Evolutionary conservation across 208 protist species (phyloP), one percentile per base, ranked within the genome.

Genomic region (Acanthamoeba triangularis): DNA sequence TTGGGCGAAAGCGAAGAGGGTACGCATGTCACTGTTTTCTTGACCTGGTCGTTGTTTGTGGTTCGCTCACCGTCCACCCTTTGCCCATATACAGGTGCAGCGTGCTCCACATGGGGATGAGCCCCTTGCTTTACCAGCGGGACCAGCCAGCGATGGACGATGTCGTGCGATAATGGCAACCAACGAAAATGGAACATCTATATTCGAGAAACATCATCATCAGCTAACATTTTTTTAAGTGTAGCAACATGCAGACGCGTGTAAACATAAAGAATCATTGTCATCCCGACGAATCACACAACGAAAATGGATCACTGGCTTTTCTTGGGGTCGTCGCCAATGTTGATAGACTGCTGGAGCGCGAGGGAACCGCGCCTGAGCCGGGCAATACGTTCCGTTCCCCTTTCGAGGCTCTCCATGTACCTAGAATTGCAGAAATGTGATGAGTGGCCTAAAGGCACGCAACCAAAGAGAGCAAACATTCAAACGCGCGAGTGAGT

Each of bases 381-480:
- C 18, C 80, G 23, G n/a, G 80, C 80, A 28, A 88, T 88, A 16
- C 80, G 44, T 25, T 88, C 80, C 5, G 80, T 88, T n/a, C 80
- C 80, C n/a, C 52, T 88, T 44, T 88, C 80, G 0, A 88, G 80
- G 80, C 80, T 88, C 52, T 88, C 80, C n/a, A 88, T 88, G 52
- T 88, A 88, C 30, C 78, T 82, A 47, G 25, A 82, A 33, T 28
- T 28, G 6, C 20, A 11, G n/a, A n/a, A n/a, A 47, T 67, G 28
- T 33, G 20, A n/a, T n/a, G n/a, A 30, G 16, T 14, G 41, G n/a
- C n/a, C n/a, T n/a, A n/a, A n/a, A n/a, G n/a, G n/a, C n/a, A n/a
- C n/a, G n/a, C n/a, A n/a, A 23, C 33, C 30, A n/a, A 5, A 30
- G 5, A 37, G 65, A 20, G 52, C 52, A 56, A 18, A 6, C 52